Conservation (phyloP, 495 filamentous ascomycete species). For the Penicillium goetzii region DNA sequence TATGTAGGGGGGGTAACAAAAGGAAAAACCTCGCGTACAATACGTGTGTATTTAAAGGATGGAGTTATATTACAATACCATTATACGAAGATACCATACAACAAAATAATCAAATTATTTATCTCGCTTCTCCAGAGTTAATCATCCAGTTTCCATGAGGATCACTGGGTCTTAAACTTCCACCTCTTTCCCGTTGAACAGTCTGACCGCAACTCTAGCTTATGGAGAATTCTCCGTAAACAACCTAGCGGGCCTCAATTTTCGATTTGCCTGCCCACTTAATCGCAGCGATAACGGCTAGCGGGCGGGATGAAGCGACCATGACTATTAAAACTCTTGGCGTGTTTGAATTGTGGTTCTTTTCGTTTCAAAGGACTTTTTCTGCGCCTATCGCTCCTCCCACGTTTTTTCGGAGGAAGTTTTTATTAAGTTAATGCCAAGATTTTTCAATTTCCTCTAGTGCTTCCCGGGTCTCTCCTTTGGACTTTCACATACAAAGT, state of each 20-base stretch:
- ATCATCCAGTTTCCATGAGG: conserved; percentile 11
- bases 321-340: background rate
- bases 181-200: conserved; percentile 17
- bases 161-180: conserved; percentile 20
- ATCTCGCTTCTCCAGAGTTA: conserved; percentile 6
- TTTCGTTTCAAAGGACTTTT: background rate
- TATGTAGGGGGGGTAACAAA: background rate
- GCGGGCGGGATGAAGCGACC: conserved; percentile 24
- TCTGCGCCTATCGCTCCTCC: conserved; percentile 8
- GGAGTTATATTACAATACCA: conserved; percentile 7
- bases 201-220: conserved; percentile 27
- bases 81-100: background rate
- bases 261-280: conserved; percentile 22
- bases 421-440: conserved; percentile 1
- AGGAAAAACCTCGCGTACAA: background rate
- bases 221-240: conserved; percentile 26
- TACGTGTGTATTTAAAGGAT: background rate
- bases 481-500: background rate
- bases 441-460: background rate
- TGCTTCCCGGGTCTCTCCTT: background rate
- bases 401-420: background rate
- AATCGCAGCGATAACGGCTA: conserved; percentile 13
- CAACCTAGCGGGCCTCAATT: conserved; percentile 22
- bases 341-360: background rate
- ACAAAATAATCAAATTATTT: no score